Percentiles rank a stretch among this genome's conserved stretches.
phyloP scores from a whole-genome alignment of 345 rosid genomes.

The Populus davidiana region DNA sequence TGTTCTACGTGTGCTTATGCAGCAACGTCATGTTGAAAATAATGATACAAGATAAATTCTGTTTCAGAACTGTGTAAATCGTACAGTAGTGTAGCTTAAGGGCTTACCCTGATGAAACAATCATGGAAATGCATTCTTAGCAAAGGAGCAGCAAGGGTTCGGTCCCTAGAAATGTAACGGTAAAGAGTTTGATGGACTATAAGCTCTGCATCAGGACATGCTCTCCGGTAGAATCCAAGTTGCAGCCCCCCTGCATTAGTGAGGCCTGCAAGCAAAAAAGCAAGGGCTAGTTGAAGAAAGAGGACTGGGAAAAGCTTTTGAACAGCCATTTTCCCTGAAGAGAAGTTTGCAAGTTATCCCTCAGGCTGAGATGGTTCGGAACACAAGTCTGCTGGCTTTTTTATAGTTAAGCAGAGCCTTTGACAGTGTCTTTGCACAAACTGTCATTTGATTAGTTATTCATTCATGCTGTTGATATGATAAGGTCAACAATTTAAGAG shows the following conservation, averaged over 20 bases:
- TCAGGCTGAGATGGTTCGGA: slow-evolving; percentile 3
- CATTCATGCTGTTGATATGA: slow-evolving; percentile 7
- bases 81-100: neutral
- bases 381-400: neutral
- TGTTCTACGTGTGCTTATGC: too few relatives aligned
- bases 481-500: slow-evolving; percentile 11
- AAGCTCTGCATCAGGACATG: slow-evolving; percentile 41
- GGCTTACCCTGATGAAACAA: slow-evolving; percentile 49
- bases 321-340: slow-evolving; percentile 29
- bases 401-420: slow-evolving; percentile 28
- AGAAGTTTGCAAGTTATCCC: neutral
- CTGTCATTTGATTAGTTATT: slow-evolving; percentile 9
- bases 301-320: slow-evolving; percentile 35
- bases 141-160: slow-evolving; percentile 44
- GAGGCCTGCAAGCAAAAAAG: slow-evolving; percentile 20
- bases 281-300: slow-evolving; percentile 27
- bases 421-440: slow-evolving; percentile 25
- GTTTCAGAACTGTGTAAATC: too few relatives aligned
- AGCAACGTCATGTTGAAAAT: too few relatives aligned
- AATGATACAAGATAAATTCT: too few relatives aligned
- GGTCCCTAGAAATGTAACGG: slow-evolving; percentile 34
- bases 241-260: slow-evolving; percentile 19
- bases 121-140: slow-evolving; percentile 58
- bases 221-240: slow-evolving; percentile 31
- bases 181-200: slow-evolving; percentile 23